A percentile compares a stretch with the other conserved stretches of the same genome.
These are phyloP conservation scores for Mycosarcoma maydis DNA, from an alignment of 1,284 basidiomycete genomes.

Conservation along the genomic window DNA sequence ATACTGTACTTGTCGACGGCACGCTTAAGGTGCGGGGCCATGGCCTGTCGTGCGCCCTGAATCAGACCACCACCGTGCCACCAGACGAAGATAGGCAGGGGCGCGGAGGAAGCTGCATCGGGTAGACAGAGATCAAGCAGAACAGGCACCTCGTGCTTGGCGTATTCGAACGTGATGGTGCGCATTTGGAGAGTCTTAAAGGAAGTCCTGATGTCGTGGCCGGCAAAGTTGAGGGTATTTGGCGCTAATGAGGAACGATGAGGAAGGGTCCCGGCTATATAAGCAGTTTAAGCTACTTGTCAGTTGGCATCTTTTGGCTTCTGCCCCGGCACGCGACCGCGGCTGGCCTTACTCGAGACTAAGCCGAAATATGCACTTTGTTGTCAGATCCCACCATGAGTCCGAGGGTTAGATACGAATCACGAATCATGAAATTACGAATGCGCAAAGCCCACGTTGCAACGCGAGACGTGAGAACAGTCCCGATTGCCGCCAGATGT, in stretches of 20 bases:
- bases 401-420: constrained; percentile 4
- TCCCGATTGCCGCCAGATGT: no score
- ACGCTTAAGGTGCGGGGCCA: constrained; percentile 43
- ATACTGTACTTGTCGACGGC: constrained; percentile 45
- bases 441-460: constrained; percentile 2
- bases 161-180: constrained; percentile 36
- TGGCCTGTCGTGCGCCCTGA: constrained; percentile 38
- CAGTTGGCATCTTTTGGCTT: background rate
- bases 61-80: constrained; percentile 51
- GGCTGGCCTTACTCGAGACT: no score
- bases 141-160: constrained; percentile 33
- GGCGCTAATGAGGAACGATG: background rate
- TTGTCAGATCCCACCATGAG: background rate
- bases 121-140: constrained; percentile 44
- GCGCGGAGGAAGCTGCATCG: constrained; percentile 13
- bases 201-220: no score
- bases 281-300: constrained; percentile 4
- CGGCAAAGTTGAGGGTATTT: no score
- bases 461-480: background rate
- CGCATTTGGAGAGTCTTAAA: constrained; percentile 12
- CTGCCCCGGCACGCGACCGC: constrained; percentile 23
- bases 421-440: no score
- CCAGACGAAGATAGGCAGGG: constrained; percentile 46
- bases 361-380: no score
- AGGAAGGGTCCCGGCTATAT: constrained; percentile 10